Conservation (phyloP, 805 yeast genomes). For the Candida andamanensis region DNA sequence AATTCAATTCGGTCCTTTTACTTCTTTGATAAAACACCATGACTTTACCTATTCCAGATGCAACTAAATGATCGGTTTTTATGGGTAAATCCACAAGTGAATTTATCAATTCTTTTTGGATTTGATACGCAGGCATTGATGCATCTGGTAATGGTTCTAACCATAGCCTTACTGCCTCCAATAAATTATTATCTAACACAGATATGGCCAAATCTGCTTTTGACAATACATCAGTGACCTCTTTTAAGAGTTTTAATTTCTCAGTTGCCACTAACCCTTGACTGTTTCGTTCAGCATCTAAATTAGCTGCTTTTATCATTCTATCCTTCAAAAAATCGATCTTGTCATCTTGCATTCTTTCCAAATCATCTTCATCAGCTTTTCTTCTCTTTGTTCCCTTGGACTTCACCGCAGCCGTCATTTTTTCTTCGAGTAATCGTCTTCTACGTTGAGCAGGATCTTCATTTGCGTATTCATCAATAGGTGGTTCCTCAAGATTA, state of each 20-base stretch:
- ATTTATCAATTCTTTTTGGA: constrained; percentile 78
- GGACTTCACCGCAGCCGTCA: constrained; percentile 71
- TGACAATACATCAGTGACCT: constrained; percentile 68
- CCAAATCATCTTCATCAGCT: constrained; percentile 89
- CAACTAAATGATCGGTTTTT: constrained; percentile 91
- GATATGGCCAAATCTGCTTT: constrained; percentile 87
- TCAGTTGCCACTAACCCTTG: constrained; percentile 67
- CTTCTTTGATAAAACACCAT: constrained; percentile 90
- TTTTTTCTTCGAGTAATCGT: constrained; percentile 71
- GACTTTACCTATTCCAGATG: constrained; percentile 90
- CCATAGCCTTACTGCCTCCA: constrained; percentile 95
- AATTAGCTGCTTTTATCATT: constrained; percentile 85
- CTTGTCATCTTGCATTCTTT: constrained; percentile 89
- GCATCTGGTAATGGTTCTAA: constrained; percentile 97
- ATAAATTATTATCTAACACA: constrained; percentile 84
- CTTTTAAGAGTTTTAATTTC: constrained; percentile 74
- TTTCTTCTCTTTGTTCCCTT: constrained; percentile 56
- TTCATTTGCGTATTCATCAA: constrained; percentile 19
- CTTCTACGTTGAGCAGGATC: constrained; percentile 48
- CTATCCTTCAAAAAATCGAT: constrained; percentile 75
- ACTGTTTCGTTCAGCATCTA: constrained; percentile 57
- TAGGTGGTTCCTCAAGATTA: constrained; percentile 12
- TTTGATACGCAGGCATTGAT: constrained; percentile 94
- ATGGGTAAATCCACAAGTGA: constrained; percentile 79
- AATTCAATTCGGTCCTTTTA: constrained; percentile 78